These are phyloP conservation scores for Neopestalotiopsis sp. DNA, from an alignment of 2,329 filamentous ascomycete genomes.

Conservation along the genomic window DNA sequence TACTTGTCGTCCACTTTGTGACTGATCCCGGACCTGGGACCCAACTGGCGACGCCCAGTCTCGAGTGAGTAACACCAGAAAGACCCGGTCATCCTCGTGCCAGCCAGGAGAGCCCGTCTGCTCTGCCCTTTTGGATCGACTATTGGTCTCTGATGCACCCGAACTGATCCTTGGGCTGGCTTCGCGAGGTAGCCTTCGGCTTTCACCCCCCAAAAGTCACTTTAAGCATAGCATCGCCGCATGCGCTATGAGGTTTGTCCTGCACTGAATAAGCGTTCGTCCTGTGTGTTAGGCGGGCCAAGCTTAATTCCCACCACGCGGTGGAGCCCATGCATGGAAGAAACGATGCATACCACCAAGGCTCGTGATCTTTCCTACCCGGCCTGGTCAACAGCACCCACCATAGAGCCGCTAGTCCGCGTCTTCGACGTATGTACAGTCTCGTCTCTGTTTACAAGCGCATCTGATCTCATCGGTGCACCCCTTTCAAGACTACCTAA, in stretches of 20 bases:
- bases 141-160: slow-evolving; percentile 13
- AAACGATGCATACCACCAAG: slow-evolving; percentile 3
- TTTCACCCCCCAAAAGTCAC: not conserved
- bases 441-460: not conserved
- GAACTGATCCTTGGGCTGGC: not conserved
- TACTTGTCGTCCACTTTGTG: not conserved
- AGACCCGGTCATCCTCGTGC: slow-evolving; percentile 2
- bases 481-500: not conserved
- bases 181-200: slow-evolving; percentile 5
- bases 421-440: not conserved
- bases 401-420: not conserved
- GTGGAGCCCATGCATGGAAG: slow-evolving; percentile 10
- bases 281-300: slow-evolving; percentile 12
- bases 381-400: slow-evolving; percentile 4
- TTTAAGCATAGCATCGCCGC: slow-evolving; percentile 9
- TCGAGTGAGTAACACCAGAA: not conserved
- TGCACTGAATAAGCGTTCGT: slow-evolving; percentile 12
- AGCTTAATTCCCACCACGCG: slow-evolving; percentile 5
- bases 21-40: not conserved
- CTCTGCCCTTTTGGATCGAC: not conserved
- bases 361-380: slow-evolving; percentile 12
- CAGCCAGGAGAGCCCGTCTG: not conserved
- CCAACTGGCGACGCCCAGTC: not conserved
- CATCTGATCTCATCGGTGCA: slow-evolving; percentile 15
- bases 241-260: slow-evolving; percentile 5